Base-by-base conservation (phyloP, 1,139 yeast genomes). In the Candida pseudoviswanathii region DNA sequence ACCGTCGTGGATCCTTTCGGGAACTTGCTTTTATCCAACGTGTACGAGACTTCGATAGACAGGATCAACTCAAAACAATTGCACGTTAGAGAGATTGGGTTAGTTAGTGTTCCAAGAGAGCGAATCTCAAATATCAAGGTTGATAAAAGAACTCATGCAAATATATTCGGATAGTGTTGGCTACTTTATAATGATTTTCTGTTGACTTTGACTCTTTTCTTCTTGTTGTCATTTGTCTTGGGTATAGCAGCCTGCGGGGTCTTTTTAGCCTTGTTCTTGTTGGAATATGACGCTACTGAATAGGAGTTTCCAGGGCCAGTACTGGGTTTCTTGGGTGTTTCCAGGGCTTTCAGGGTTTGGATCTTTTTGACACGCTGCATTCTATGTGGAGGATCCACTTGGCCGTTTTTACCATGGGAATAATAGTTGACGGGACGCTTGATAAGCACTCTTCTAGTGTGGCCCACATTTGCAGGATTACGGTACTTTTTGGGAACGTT, bases 1-100 rank as follows among this genome's bases (percentile, higher is more conserved):
- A 70, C 78, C 1, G 80, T 68, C 4, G 66, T 75, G 21, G 81
- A 76, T 53, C 79, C 80, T 1, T 76, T 74, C 61, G 81, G 81
- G 1, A 75, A 76, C 54, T 54, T 76, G 43, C 62, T 76, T 16
- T 51, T 76, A 46, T 65, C 74, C 10, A 66, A 73, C 51, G 71
- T 67, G 3, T 63, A 55, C 49, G 80, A 76, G 52, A 65, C 66
- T 25, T 64, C 75, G 0, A 50, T 49, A 2, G 76, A 70, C 50
- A 61, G 58, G 41, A 51, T 73, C 25, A 57, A 66, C 48, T 48
- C 54, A 2, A 49, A 54, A 3, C 55, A 56, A 3, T 36, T 55
- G 21, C 76, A 70, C 50, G 58, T 55, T 31, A 61, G 81, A 58
- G 75, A 72, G 46, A 59, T 75, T 44, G 81, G 80, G 0, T 61